Evolutionary conservation across 306 rosid genomes (phyloP).

Genomic region (Ormosia emarginata): DNA sequence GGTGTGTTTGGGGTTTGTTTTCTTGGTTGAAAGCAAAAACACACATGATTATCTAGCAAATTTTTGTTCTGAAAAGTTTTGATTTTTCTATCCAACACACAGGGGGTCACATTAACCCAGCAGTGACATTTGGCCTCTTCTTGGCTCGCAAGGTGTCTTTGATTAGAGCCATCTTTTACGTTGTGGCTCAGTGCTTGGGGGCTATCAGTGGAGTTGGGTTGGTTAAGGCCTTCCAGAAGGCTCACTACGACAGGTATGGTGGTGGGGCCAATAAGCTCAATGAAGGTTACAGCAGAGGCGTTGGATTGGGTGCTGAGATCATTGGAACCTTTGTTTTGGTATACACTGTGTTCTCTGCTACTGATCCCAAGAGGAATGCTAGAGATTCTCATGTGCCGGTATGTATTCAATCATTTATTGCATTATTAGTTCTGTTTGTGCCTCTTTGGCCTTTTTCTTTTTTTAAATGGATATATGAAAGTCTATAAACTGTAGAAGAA

Average conservation of each 20-base stretch:
- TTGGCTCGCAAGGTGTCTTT: slow-evolving; percentile 74
- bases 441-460: background rate
- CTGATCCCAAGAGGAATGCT: slow-evolving; percentile 74
- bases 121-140: slow-evolving; percentile 69
- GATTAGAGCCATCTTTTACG: slow-evolving; percentile 60
- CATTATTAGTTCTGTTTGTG: background rate
- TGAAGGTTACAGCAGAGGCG: slow-evolving; percentile 45
- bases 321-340: slow-evolving; percentile 68
- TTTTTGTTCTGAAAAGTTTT: background rate
- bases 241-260: slow-evolving; percentile 38
- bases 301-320: slow-evolving; percentile 66
- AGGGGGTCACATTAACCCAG: slow-evolving; percentile 88
- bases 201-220: slow-evolving; percentile 77
- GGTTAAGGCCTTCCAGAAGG: slow-evolving; percentile 65
- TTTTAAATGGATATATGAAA: background rate
- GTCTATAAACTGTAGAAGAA: background rate
- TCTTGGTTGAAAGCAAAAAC: background rate
- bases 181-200: slow-evolving; percentile 72
- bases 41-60: background rate
- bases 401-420: background rate
- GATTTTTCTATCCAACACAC: background rate
- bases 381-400: slow-evolving; percentile 85
- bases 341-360: slow-evolving; percentile 76
- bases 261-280: slow-evolving; percentile 63
- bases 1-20: background rate